Evolutionary conservation across 306 rosid species (phyloP).

Genomic region (barrel medic (Medicago truncatula)): MtrunA17r5.0-ANR NC_053045.1:10733501-10734000

Average conservation of each 20-base stretch:
- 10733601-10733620: conserved; percentile 74
- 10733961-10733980: not conserved
- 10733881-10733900: not conserved
- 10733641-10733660: conserved; percentile 67
- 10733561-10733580: conserved; percentile 69
- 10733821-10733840: not conserved
- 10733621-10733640: conserved; percentile 62
- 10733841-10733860: not conserved
- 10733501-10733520: conserved; percentile 87
- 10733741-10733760: not conserved
- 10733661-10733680: conserved; percentile 45
- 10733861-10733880: not conserved
- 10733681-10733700: conserved; percentile 51
- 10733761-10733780: conserved; percentile 25
- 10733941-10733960: not conserved
- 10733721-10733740: conserved; percentile 37
- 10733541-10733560: conserved; percentile 79
- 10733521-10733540: conserved; percentile 74
- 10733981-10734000: not conserved
- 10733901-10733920: not conserved
- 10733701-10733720: conserved; percentile 45
- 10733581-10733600: conserved; percentile 75
- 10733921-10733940: not conserved
- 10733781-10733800: conserved; percentile 10
- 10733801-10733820: not conserved